A percentile compares a stretch with the other conserved stretches of the same genome.
These are phyloP conservation scores for Lantana camara DNA, from an alignment of 257 asterid genomes.

Conservation along the genomic window DNA sequence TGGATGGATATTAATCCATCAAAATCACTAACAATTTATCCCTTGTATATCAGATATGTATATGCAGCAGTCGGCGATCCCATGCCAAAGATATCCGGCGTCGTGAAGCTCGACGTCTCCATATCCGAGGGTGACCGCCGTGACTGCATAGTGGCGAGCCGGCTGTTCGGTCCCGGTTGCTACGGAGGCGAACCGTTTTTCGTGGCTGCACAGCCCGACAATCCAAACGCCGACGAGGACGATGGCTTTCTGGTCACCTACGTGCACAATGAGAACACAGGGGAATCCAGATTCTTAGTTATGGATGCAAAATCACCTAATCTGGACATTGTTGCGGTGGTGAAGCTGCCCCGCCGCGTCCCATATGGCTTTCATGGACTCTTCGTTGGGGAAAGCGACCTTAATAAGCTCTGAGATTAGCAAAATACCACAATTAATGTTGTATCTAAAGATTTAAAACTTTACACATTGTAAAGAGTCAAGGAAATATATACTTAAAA, in stretches of 20 bases:
- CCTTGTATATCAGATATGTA: constrained; percentile 34
- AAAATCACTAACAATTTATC: not conserved
- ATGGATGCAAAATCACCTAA: constrained; percentile 77
- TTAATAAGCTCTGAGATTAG: constrained; percentile 39
- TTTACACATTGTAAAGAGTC: no score
- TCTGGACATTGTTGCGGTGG: constrained; percentile 68
- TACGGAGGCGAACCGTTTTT: constrained; percentile 53
- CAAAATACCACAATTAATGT: not conserved
- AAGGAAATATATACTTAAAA: no score
- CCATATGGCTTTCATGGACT: constrained; percentile 90
- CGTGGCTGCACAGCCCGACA: constrained; percentile 45
- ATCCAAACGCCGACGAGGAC: constrained; percentile 54
- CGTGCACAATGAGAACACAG: constrained; percentile 62
- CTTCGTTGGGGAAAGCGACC: constrained; percentile 53
- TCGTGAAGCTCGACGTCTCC: constrained; percentile 47
- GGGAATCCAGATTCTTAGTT: constrained; percentile 67
- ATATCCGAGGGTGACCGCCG: constrained; percentile 37
- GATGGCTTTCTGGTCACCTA: constrained; percentile 70
- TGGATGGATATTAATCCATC: no score
- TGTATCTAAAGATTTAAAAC: no score
- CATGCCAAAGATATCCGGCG: constrained; percentile 47
- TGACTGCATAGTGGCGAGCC: constrained; percentile 50
- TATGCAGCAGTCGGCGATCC: constrained; percentile 58
- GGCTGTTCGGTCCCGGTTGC: constrained; percentile 45
- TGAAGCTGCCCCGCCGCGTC: constrained; percentile 67